Base-by-base conservation (phyloP, 2,329 filamentous ascomycete genomes). In the Chrysoporthe cubensis region DNA sequence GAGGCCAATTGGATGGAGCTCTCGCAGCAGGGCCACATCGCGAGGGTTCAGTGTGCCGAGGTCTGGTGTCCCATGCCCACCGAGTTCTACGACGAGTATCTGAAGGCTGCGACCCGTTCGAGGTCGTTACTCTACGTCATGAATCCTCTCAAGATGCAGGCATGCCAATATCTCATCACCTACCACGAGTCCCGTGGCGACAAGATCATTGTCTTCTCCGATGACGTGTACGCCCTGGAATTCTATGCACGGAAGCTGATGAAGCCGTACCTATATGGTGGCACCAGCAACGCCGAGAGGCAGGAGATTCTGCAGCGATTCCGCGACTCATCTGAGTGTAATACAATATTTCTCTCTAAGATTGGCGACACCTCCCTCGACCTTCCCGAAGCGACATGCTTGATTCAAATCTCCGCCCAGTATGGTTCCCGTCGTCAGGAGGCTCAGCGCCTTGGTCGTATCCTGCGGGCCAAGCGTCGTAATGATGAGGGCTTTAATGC, bases 1-100 rank as follows among this genome's bases (percentile, higher is more conserved):
- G 96, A 99, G 79, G 96, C 96, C 40, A 99, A 99, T 78, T 99
- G 96, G 96, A 97, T 98, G 90, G 96, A 99, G 78, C 87, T 99
- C 52, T 96, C 95, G 1, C 93, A 97, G 75, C 94, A 97, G 79
- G 96, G 96, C 0, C 94, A 97, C 76, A 99, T 99, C 77, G 96
- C 96, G 46, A 91, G 93, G 73, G 96, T 99, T 1, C 96, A 99
- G 78, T 99, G 96, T 78, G 96, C 96, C 16, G 96, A 99, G 79
- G 96, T 99, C 7, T 99, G 96, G 96, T 99, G 96, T 76, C 94
- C 95, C 2, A 99, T 99, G 96, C 97, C 96, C 0, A 96, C 94
- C 0, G 96, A 99, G 74, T 99, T 99, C 77, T 98, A 97, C 78
- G 91, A 93, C 21, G 93, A 98, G 77, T 99, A 98, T 80, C 87